Base-by-base conservation (phyloP, 1,284 basidiomycete genomes). In the Ceratobasidium theobromae region DNA sequence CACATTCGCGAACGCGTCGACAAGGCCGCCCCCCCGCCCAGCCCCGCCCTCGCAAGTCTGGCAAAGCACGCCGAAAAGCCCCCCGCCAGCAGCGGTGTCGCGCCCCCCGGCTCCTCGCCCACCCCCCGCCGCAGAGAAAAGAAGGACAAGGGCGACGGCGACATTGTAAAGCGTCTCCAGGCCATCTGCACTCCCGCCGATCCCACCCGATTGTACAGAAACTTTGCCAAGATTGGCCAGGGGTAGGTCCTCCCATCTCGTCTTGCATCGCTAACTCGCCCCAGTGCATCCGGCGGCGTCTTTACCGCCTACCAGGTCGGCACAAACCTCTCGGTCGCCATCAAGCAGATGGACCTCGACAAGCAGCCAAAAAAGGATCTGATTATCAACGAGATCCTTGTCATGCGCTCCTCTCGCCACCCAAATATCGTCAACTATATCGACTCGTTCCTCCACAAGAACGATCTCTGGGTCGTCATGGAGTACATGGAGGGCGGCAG, bases 311-410 rank as follows among this genome's bases (percentile, higher is more conserved):
- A 98, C 74, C 95, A 98, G 78, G 89, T 95, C 67, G 95, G 94
- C 49, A 93, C 91, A 28, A 96, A 96, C 76, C 74, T 92, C 49
- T 91, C 88, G 3, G 97, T 99, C 30, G 97, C 97, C 30, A 99
- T 99, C 84, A 99, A 99, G 79, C 96, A 99, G 79, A 99, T 99
- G 97, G 96, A 99, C 80, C 83, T 99, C 33, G 95, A 98, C 77
- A 98, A 98, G 79, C 97, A 99, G 76, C 97, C 96, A 35, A 99
- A 99, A 83, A 98, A 98, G 79, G 96, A 99, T 75, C 83, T 99
- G 57, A 99, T 99, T 80, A 98, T 99, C 80, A 99, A 99, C 79
- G 97, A 99, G 73, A 85, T 85, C 68, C 76, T 85, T 65, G 84
- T 85, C 72, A 85, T 85, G 84, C 76, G 84, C 83, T 89, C 95